Base-by-base conservation (phyloP, 2,329 filamentous ascomycete genomes). In the Alternaria conjuncta region DNA sequence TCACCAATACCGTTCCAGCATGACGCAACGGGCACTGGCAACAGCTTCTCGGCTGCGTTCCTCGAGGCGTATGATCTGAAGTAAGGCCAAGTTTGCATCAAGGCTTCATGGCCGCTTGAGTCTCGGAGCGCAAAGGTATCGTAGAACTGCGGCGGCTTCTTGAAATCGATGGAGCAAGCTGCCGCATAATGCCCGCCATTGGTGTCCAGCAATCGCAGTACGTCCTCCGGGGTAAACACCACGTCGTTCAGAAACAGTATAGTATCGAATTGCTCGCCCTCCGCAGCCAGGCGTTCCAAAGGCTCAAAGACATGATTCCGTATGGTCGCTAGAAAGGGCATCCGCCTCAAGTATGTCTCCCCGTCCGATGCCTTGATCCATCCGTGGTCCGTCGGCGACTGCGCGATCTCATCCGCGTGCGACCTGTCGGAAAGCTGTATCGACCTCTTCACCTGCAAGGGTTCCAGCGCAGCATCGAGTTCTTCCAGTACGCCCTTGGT, bases 1-100 rank as follows among this genome's bases (percentile, higher is more conserved):
- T n/a, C n/a, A n/a, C 71, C 83, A 74, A 90, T 86, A 47, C 89
- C 89, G 68, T 91, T 91, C 89, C 89, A 92, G 76, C 89, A 92
- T 45, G 87, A 89, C n/a, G 80, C 78, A 1, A 92, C 89, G 2
- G 85, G 86, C 2, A 90, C 82, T 0, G 88, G 86, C 11, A 80
- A 67, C 5, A 57, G 58, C 9, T 56, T 61, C 49, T 86, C 83
- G 21, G 91, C 77, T 0, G 87, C 86, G 50, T 84, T 75, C 20
- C 87, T 82, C 6, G 89, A 90, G 4, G 59, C 65, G 23, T 76
- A 64, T 3, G 84, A 82, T 26, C 82, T 77, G 65, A 90, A 90
- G 72, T 86, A 90, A 1, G 88, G 88, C 85, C 87, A 90, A 3
- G 82, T 84, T 64, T 83, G 81, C 78, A 84, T 86, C 8, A 86